phyloP scores from a whole-genome alignment of 352 stramenopile genomes.

The Globisporangium spiculum region DNA sequence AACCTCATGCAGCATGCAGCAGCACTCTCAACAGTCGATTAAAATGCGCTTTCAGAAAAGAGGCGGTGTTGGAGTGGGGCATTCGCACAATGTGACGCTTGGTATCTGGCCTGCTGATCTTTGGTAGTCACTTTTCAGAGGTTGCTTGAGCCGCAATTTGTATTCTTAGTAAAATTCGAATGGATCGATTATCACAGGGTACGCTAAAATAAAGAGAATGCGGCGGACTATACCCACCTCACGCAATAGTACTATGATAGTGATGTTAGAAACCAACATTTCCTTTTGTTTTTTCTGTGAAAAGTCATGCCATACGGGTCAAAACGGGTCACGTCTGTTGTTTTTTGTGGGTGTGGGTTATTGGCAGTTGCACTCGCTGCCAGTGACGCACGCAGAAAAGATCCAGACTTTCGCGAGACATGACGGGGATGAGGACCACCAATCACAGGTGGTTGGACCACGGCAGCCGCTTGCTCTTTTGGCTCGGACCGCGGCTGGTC shows the following conservation, averaged over 20 bases:
- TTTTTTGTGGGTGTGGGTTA: constrained; percentile 6
- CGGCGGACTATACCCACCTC: background rate
- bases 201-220: background rate
- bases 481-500: background rate
- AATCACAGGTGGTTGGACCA: constrained; percentile 1
- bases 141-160: background rate
- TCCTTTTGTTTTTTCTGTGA: background rate
- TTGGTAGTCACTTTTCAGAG: background rate
- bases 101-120: background rate
- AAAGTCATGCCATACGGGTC: background rate
- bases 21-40: background rate
- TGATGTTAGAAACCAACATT: background rate
- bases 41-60: background rate
- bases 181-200: background rate
- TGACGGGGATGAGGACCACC: background rate
- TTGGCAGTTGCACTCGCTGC: background rate
- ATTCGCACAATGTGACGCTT: background rate
- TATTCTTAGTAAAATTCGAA: background rate
- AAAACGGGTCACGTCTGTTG: background rate
- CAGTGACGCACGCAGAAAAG: no score
- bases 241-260: no score
- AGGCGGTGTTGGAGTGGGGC: background rate
- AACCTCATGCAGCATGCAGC: no score
- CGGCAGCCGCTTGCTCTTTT: background rate
- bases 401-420: no score